Evolutionary conservation across 805 yeast species (phyloP).

Genomic region (Saccharomyces jurei): DNA sequence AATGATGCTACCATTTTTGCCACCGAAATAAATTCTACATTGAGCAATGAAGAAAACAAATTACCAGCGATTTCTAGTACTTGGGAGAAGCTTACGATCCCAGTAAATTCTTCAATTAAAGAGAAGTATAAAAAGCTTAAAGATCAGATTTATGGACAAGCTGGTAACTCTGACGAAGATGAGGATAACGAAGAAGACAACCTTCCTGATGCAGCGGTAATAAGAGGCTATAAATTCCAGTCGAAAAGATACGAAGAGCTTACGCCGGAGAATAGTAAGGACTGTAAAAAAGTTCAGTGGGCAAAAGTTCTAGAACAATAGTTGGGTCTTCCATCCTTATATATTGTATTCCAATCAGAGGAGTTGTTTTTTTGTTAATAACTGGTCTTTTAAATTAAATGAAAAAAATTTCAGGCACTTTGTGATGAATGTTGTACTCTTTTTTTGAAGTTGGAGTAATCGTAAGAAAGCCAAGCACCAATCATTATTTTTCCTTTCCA

Average conservation of each 20-base stretch:
- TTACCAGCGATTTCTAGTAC: conserved; percentile 19
- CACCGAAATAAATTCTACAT: conserved; percentile 25
- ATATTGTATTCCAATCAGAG: neutral
- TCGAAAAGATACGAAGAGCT: neutral
- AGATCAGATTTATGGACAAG: conserved; percentile 5
- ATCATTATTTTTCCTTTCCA: neutral
- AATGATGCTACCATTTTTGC: conserved; percentile 29
- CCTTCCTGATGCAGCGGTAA: conserved; percentile 23
- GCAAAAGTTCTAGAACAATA: conserved; percentile 1
- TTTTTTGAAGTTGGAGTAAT: neutral
- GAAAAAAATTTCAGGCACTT: neutral
- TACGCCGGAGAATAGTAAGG: neutral
- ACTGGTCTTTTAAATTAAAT: neutral
- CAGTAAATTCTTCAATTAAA: conserved; percentile 23
- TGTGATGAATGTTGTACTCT: neutral
- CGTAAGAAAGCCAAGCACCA: neutral
- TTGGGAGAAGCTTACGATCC: conserved; percentile 26
- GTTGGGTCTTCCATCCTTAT: neutral
- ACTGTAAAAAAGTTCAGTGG: conserved; percentile 5
- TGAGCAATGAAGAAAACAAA: conserved; percentile 10
- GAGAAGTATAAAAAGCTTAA: conserved; percentile 17
- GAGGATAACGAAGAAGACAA: conserved; percentile 1
- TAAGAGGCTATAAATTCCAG: conserved; percentile 22
- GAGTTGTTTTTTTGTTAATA: neutral
- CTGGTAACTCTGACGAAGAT: neutral